These are phyloP conservation scores for Collybia sp. DNA, from an alignment of 768 basidiomycete species.

Conservation along the genomic window DNA sequence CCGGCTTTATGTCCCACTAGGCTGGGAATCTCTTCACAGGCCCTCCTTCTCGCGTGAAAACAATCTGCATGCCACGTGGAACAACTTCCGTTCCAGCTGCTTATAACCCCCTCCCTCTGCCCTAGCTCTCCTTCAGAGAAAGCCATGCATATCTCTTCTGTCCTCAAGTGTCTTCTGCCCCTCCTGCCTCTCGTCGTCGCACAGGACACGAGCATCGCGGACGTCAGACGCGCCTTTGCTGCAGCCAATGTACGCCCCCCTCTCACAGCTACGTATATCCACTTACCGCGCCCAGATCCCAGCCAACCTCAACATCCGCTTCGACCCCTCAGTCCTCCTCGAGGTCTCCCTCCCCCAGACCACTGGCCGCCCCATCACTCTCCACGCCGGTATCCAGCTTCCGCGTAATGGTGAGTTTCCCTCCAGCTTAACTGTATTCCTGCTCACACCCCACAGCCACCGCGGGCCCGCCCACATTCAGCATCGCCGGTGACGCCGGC, in stretches of 20 bases:
- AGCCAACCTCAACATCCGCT: constrained; percentile 12
- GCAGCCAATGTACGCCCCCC: background rate
- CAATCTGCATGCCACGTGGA: too few species aligned
- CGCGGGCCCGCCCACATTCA: constrained; percentile 21
- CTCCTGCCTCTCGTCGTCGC: background rate
- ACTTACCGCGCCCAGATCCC: constrained; percentile 14
- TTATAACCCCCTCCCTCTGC: too few species aligned
- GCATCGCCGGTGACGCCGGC: constrained; percentile 13
- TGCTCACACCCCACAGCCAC: constrained; percentile 13
- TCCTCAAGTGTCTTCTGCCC: too few species aligned
- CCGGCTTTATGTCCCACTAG: too few species aligned
- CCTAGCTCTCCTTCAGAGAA: too few species aligned
- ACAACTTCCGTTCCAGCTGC: too few species aligned
- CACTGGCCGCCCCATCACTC: constrained; percentile 8
- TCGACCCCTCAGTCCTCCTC: constrained; percentile 18
- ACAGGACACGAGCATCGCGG: background rate
- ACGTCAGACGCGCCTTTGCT: background rate
- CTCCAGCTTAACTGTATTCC: background rate
- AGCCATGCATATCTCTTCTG: too few species aligned
- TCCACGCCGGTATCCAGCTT: constrained; percentile 19
- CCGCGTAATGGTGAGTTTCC: constrained; percentile 12
- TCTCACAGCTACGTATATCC: background rate
- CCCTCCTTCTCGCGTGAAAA: too few species aligned
- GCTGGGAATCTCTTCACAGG: too few species aligned
- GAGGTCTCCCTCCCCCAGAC: constrained; percentile 18